Base-by-base conservation (phyloP, 371 early-diverging fungal genomes). In the Globomyces sp. region DNA sequence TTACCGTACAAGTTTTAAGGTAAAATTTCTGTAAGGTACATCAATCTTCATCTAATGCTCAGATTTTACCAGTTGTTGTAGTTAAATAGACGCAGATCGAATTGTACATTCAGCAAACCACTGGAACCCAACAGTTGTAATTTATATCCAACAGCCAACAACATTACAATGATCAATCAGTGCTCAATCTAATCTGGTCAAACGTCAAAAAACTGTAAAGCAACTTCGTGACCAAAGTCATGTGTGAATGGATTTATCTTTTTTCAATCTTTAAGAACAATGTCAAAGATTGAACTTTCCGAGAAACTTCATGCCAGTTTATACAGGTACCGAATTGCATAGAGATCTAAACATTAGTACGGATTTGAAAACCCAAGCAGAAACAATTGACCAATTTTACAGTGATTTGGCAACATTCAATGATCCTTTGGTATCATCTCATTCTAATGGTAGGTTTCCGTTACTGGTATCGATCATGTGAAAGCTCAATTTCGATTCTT, bases 171-270 rank as follows among this genome's bases (percentile, higher is more conserved):
- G 24, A 24, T 24, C 24, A 24, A 24, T 24, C 24, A 24, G 24
- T 24, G 24, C 24, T 24, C 24, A 55, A 8, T 39, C 9, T 11
- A 39, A 55, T 10, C 11, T 36, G 55, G 55, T 36, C 55, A 55
- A 55, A 36, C 6, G n/a, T 6, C 39, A 10, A 9, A 13, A 8
- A 36, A 36, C 55, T 6, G 39, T 13, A 4, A 24, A 10, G 11
- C 39, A 55, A 8, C 10, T 36, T 10, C 24, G 10, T 11, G 39
- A 24, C 37, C 68, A 68, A 65, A 70, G 65, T 24, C 24, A 24
- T 24, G 24, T 24, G 24, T 24, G 24, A 24, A 24, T 24, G 24
- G 24, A 24, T 24, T 24, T 24, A 24, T 24, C 24, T 24, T 24
- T 24, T 24, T 24, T 24, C 24, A 24, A 24, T 24, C 24, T 24